Evolutionary conservation across 2,329 filamentous ascomycete genomes (phyloP), one percentile per base, ranked within the genome.

Genomic region (Neoscytalidium dimidiatum): DNA sequence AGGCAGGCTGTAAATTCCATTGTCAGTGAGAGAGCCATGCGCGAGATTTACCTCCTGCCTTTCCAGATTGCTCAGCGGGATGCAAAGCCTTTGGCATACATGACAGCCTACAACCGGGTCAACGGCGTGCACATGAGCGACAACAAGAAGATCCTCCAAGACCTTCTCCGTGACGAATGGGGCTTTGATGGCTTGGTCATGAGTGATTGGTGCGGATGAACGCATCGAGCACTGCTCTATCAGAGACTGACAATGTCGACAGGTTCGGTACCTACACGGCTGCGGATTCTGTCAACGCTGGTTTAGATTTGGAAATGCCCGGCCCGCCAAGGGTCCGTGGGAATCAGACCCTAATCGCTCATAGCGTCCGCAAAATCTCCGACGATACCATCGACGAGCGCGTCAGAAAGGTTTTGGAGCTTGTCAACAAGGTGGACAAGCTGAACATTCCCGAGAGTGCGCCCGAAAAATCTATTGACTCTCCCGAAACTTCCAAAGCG

Each of bases 71-170:
- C 88, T 7, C 89, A 92, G 66, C 84, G 91, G 49, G 90, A 92
- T 70, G 88, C 81, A 4, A 88, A 85, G 14, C 90, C 88, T 1
- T 87, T 83, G 72, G 84, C 85, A 46, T 85, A 92, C 67, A 93
- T 93, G 91, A 87, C 88, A 35, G 85, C 90, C 0, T 93, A 93
- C 73, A 87, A 91, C 71, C 87, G 88, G 68, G 88, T 92, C 69
- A 91, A 93, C 68, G 90, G 90, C 8, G 80, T 88, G 14, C 89
- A 91, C 7, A 83, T 86, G 0, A 86, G 91, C 65, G 84, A 90
- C 1, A 85, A 91, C 73, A 81, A 84, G 43, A 86, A 89, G 65
- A 80, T 88, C 1, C 79, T 92, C n/a, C 90, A 88, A 65, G 72
- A 76, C 44, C 89, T 92, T 35, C 78, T 92, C n/a, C 82, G 90